Base-by-base conservation (phyloP, 2,329 filamentous ascomycete species). In the Drechslerella coelobrocha region DNA sequence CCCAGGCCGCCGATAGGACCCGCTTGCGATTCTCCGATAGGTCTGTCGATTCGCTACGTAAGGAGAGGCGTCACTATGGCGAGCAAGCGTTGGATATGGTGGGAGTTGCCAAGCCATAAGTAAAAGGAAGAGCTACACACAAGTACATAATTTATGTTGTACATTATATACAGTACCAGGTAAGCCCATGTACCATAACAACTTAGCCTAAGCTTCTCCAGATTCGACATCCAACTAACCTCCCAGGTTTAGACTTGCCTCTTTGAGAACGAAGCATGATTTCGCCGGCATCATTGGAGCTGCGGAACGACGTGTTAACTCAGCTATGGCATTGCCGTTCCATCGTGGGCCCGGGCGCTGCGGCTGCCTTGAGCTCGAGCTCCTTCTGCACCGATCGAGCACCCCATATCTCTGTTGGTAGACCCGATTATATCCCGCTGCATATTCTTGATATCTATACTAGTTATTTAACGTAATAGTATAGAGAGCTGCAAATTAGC, bases 221-320 rank as follows among this genome's bases (percentile, higher is more conserved):
- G 34, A n/a, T 39, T 39, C 34, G 34, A 34, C 29, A 34, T 39
- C 34, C 34, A 39, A 39, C 34, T 39, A 39, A 39, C 34, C 17
- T 39, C 12, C 12, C 34, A 39, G 34, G 34, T 39, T 39, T 39
- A 14, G 34, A 39, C 5, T 39, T 39, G 34, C 34, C 34, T 39
- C 17, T 39, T 39, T 39, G 5, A 39, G 34, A 5, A 6, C 17
- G 12, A 10, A n/a, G 34, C 34, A 39, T 39, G 12, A 4, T n/a
- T 14, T 39, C 4, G 5, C 34, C 34, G 34, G 17, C 34, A 39
- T n/a, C 34, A n/a, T n/a, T 10, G 17, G 12, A n/a, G 12, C 34
- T 39, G 34, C 34, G 17, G 34, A 39, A 39, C 34, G 34, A 39
- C 34, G 34, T 39, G 34, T 39, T 39, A 10, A n/a, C 34, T 39